phyloP scores from a whole-genome alignment of 495 filamentous ascomycete species.

The Neurospora sp. region DNA sequence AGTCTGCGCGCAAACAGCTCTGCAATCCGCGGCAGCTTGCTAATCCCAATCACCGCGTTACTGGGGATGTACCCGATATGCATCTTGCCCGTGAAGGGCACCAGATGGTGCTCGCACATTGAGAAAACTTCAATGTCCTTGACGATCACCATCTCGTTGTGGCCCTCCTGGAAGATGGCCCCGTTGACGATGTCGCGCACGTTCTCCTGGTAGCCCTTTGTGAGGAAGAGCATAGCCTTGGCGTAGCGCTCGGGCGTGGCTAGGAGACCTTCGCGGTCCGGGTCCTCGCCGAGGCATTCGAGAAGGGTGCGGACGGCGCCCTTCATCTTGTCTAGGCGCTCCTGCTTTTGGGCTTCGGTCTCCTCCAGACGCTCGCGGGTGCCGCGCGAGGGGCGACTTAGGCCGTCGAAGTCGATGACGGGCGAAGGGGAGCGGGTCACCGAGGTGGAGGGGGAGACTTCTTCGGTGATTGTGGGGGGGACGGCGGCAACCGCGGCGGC shows the following conservation, averaged over 20 bases:
- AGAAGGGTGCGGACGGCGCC: constrained; percentile 84
- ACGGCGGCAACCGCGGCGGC: constrained; percentile 3
- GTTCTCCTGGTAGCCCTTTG: constrained; percentile 98
- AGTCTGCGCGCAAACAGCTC: constrained; percentile 93
- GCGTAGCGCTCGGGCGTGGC: constrained; percentile 87
- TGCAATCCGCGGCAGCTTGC: constrained; percentile 88
- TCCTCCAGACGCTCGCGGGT: constrained; percentile 75
- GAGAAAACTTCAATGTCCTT: constrained; percentile 96
- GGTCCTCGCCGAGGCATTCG: constrained; percentile 94
- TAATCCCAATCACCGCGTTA: constrained; percentile 80
- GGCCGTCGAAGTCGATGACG: constrained; percentile 65
- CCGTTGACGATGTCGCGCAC: constrained; percentile 85
- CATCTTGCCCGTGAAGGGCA: constrained; percentile 97
- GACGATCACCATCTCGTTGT: constrained; percentile 94
- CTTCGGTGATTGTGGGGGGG: constrained; percentile 11
- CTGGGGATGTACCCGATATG: constrained; percentile 96
- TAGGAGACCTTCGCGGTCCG: constrained; percentile 77
- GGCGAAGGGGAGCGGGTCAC: constrained; percentile 44
- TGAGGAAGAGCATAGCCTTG: constrained; percentile 96
- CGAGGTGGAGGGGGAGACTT: constrained; percentile 5
- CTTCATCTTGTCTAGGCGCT: constrained; percentile 64
- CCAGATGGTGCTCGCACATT: constrained; percentile 94
- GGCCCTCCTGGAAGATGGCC: constrained; percentile 92
- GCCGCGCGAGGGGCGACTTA: constrained; percentile 64
- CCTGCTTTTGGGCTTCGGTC: constrained; percentile 58